Base-by-base conservation (phyloP, 768 basidiomycete genomes). In the Pulveroboletus sp. region DNA sequence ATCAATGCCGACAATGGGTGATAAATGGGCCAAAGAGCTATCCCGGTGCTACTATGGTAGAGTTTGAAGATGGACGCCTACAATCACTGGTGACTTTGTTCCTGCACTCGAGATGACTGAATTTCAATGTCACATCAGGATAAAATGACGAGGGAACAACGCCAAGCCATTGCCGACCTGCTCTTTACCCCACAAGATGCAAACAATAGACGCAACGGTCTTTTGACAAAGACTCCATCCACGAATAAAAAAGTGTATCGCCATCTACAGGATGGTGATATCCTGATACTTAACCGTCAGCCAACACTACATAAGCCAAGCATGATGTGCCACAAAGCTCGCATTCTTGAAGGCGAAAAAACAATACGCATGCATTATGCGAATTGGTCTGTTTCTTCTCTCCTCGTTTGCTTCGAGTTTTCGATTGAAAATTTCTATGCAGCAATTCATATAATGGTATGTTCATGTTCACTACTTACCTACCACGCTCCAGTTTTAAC, bases 341-440 rank as follows among this genome's bases (percentile, higher is more conserved):
- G 86, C 48, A 87, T 98, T 17, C 68, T 99, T 53, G 80, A 84
- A 52, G 97, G 95, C 21, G 97, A 99, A 71, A 99, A 97, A 75
- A 98, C 97, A 0, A 98, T 99, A 65, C 82, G 97, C 13, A 94
- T 99, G 94, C 97, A 99, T 73, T 99, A 99, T 64, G 95, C 97
- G 21, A 99, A 99, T 63, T 99, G 95, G 94, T 95, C 50, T 44
- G 83, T 73, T 37, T 45, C 9, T 14, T 60, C 13, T 49, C 10
- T 33, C 19, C 19, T 48, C 47, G 41, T 17, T 39, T 11, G 25
- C 27, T 29, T 29, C 12, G 24, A 11, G 23, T 34, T 37, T 39
- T 34, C n/a, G n/a, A 48, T 61, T 52, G 45, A 69, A 47, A 25
- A 29, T 52, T 33, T 46, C 31, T 40, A 25, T 35, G 9, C 60